Conservation (phyloP, 441 rosid genomes). For the Erodium texanum region DNA sequence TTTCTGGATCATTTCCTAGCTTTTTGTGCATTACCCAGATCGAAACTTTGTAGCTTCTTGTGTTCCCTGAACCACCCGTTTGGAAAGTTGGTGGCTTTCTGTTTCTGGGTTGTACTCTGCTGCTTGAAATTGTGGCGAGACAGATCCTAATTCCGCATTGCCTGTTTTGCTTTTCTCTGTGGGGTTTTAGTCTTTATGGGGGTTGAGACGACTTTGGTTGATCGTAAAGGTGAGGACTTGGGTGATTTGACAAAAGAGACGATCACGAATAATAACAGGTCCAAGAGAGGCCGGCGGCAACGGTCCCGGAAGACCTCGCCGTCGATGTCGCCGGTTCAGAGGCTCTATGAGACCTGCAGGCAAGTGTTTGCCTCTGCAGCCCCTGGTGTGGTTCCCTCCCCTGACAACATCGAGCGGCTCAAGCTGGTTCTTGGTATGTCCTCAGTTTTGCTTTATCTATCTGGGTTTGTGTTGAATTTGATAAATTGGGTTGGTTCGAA, state of each 20-base stretch:
- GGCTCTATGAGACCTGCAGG: slow-evolving; percentile 56
- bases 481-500: no score
- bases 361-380: slow-evolving; percentile 47
- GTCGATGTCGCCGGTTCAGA: slow-evolving; percentile 38
- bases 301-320: slow-evolving; percentile 15
- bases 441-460: neutral
- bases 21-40: slow-evolving; percentile 5
- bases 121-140: no score
- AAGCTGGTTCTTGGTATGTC: slow-evolving; percentile 59
- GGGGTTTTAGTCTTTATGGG: slow-evolving; percentile 38
- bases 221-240: slow-evolving; percentile 33
- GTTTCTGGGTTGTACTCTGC: neutral
- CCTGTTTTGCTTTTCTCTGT: neutral
- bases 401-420: slow-evolving; percentile 44
- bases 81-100: neutral
- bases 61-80: slow-evolving; percentile 5
- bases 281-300: slow-evolving; percentile 39
- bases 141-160: slow-evolving; percentile 1
- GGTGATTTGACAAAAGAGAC: slow-evolving; percentile 14
- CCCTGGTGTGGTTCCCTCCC: slow-evolving; percentile 52
- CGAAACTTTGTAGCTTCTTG: neutral
- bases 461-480: neutral
- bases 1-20: slow-evolving; percentile 6
- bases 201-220: slow-evolving; percentile 36
- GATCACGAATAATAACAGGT: slow-evolving; percentile 15